These are phyloP conservation scores for Lasiodiplodia hormozganensis DNA, from an alignment of 2,329 filamentous ascomycete genomes.

Conservation along the genomic window DNA sequence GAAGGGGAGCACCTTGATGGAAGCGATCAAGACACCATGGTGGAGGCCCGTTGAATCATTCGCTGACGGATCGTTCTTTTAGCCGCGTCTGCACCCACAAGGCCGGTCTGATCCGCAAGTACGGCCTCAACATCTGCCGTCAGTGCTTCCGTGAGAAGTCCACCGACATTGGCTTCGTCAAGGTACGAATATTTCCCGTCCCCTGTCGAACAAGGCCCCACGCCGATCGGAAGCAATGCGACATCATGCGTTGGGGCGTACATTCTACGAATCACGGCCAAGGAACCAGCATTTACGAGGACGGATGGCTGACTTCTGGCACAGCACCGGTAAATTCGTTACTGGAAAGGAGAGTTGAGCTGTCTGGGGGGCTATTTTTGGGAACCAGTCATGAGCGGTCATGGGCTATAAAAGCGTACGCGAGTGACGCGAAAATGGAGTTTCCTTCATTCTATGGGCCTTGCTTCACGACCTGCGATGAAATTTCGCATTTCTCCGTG, in stretches of 20 bases:
- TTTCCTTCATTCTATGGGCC: constrained; percentile 23
- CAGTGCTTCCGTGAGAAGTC: constrained; percentile 75
- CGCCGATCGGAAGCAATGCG: background rate
- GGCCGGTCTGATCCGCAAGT: constrained; percentile 99
- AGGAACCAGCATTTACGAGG: background rate
- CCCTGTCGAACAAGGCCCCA: background rate
- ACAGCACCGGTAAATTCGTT: constrained; percentile 30
- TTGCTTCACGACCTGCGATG: constrained; percentile 27
- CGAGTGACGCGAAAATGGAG: constrained; percentile 26
- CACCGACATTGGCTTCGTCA: constrained; percentile 72
- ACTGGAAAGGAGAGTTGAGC: constrained; percentile 20
- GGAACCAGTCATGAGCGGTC: constrained; percentile 29
- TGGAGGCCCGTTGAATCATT: constrained; percentile 29
- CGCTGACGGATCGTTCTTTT: constrained; percentile 42
- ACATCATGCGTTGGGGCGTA: background rate
- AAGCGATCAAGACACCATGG: constrained; percentile 18
- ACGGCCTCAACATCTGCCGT: constrained; percentile 87
- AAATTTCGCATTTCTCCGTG: constrained; percentile 2
- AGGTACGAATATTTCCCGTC: constrained; percentile 56
- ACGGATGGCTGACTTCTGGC: constrained; percentile 5
- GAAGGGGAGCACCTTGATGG: constrained; percentile 30
- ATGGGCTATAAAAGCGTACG: constrained; percentile 27
- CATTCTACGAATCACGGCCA: too few species aligned
- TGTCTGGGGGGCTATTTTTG: constrained; percentile 26
- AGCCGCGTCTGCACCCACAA: constrained; percentile 91